These are phyloP conservation scores for Aaosphaeria pasadenensis DNA, from an alignment of 2,329 filamentous ascomycete genomes.

Conservation along the genomic window DNA sequence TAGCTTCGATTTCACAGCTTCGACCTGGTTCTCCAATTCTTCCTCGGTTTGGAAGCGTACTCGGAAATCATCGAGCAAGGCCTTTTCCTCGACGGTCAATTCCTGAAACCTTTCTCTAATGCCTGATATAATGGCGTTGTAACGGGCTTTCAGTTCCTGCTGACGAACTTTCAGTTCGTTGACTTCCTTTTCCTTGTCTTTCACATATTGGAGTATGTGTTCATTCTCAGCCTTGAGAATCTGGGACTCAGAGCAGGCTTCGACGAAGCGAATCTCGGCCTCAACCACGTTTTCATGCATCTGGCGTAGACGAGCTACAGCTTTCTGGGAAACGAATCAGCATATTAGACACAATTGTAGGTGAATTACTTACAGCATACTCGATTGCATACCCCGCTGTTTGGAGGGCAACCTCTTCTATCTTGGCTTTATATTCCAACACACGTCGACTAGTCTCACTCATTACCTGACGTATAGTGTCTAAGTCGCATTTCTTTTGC, in stretches of 20 bases:
- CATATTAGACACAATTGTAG: not conserved
- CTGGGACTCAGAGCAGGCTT: constrained; percentile 77
- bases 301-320: constrained; percentile 60
- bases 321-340: constrained; percentile 41
- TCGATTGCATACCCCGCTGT: constrained; percentile 45
- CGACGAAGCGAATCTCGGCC: constrained; percentile 67
- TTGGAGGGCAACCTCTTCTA: constrained; percentile 38
- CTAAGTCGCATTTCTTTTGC: constrained; percentile 46
- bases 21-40: constrained; percentile 69
- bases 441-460: constrained; percentile 48
- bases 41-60: constrained; percentile 39
- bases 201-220: constrained; percentile 32
- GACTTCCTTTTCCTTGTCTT: constrained; percentile 15
- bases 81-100: constrained; percentile 22
- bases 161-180: constrained; percentile 13
- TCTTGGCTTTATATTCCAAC: constrained; percentile 44
- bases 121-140: constrained; percentile 5
- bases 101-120: constrained; percentile 13
- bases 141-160: constrained; percentile 7
- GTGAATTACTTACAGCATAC: constrained; percentile 49
- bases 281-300: constrained; percentile 65
- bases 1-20: constrained; percentile 70
- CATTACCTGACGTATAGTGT: constrained; percentile 39
- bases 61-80: constrained; percentile 16
- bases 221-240: constrained; percentile 64